Percentiles rank a stretch among this genome's conserved stretches.
phyloP scores from a whole-genome alignment of 164 flowering plant species.

The Paratinospora sagittata region DNA sequence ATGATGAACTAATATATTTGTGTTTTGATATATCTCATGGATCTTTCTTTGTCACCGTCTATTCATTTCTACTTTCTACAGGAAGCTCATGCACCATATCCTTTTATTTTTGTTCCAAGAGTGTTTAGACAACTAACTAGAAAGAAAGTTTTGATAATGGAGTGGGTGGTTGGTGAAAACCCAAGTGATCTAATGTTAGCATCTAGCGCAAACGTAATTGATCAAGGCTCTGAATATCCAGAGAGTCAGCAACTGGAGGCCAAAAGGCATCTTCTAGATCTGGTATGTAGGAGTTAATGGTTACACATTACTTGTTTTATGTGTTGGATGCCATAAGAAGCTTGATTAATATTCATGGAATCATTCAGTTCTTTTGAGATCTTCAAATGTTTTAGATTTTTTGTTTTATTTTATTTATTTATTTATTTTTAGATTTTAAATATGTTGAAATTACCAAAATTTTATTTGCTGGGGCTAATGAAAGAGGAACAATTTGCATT shows the following conservation, averaged over 20 bases:
- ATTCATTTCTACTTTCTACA: constrained; percentile 42
- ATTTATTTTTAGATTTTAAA: background rate
- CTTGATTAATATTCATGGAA: background rate
- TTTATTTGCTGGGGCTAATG: background rate
- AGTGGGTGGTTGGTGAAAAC: constrained; percentile 92
- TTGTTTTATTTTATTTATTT: no score
- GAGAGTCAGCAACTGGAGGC: constrained; percentile 55
- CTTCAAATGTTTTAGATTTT: background rate
- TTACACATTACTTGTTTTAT: background rate
- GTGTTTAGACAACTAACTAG: constrained; percentile 50
- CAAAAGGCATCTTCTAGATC: constrained; percentile 64
- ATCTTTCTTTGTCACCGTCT: background rate
- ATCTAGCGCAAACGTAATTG: constrained; percentile 29
- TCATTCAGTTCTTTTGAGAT: background rate
- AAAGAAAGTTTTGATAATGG: constrained; percentile 89
- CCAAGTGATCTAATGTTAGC: constrained; percentile 59
- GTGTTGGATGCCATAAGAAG: background rate
- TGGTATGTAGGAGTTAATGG: constrained; percentile 42
- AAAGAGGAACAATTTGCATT: background rate
- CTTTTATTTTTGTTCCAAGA: constrained; percentile 77
- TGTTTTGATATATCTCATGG: background rate
- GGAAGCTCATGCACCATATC: constrained; percentile 73
- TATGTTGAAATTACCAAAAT: background rate
- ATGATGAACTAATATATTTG: background rate
- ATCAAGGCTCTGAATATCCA: constrained; percentile 25